phyloP scores from a whole-genome alignment of 2,329 filamentous ascomycete genomes.

The Escovopsis sp. region DNA sequence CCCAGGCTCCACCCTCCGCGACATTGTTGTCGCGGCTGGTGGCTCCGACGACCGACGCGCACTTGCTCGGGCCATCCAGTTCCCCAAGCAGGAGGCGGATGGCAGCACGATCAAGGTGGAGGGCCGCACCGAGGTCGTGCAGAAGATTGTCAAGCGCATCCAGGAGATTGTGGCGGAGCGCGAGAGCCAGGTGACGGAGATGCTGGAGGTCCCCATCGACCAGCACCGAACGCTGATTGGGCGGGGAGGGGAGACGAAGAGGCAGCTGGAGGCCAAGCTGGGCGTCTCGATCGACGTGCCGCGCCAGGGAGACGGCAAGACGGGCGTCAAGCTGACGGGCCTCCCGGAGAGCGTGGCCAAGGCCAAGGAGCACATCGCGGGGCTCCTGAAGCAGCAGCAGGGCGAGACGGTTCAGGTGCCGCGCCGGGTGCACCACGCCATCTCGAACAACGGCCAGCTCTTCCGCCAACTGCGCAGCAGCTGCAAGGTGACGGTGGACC shows the following conservation, averaged over 20 bases:
- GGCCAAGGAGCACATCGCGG: slow-evolving; percentile 72
- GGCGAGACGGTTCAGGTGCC: slow-evolving; percentile 81
- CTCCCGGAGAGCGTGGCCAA: slow-evolving; percentile 64
- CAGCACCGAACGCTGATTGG: slow-evolving; percentile 89
- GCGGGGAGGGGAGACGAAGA: slow-evolving; percentile 75
- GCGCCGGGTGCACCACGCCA: slow-evolving; percentile 63
- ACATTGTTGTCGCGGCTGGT: slow-evolving; percentile 75
- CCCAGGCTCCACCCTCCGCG: slow-evolving; percentile 65
- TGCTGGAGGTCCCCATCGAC: slow-evolving; percentile 69
- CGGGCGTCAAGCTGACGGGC: slow-evolving; percentile 75
- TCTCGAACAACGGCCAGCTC: slow-evolving; percentile 82
- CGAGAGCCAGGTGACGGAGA: slow-evolving; percentile 66
- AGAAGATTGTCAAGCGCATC: slow-evolving; percentile 76
- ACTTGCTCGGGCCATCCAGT: slow-evolving; percentile 80
- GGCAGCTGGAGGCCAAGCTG: slow-evolving; percentile 74
- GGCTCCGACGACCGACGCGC: slow-evolving; percentile 76
- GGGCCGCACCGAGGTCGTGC: slow-evolving; percentile 68
- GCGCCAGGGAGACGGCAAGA: slow-evolving; percentile 70
- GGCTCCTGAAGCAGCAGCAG: slow-evolving; percentile 70
- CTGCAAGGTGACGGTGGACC: slow-evolving; percentile 79
- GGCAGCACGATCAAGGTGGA: slow-evolving; percentile 79
- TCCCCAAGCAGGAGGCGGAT: slow-evolving; percentile 76
- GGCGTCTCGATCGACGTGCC: slow-evolving; percentile 81
- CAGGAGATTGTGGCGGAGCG: slow-evolving; percentile 68
- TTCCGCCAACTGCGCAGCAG: slow-evolving; percentile 84